phyloP scores from a whole-genome alignment of 2,329 filamentous ascomycete species.

The Cladophialophora bantiana region DNA sequence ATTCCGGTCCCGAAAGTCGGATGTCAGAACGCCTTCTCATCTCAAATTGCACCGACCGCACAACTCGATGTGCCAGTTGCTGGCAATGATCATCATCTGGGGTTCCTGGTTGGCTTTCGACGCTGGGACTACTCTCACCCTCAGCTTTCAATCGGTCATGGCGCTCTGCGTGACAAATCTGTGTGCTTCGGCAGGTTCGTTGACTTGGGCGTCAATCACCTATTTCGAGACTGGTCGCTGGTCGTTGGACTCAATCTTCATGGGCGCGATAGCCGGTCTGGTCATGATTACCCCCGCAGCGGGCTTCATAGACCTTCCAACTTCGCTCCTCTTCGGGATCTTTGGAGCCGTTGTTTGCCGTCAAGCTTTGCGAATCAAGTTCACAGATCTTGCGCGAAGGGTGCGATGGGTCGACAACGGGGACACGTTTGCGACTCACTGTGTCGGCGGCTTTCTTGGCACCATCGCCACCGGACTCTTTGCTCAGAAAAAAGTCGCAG shows the following conservation, averaged over 20 bases:
- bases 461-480: constrained; percentile 61
- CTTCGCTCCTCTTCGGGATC: constrained; percentile 58
- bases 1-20: constrained; percentile 55
- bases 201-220: constrained; percentile 57
- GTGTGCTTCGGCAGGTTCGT: constrained; percentile 55
- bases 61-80: constrained; percentile 57
- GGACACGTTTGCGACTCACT: constrained; percentile 64
- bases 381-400: constrained; percentile 55
- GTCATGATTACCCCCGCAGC: constrained; percentile 62
- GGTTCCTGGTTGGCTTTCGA: constrained; percentile 61
- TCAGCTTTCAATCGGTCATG: constrained; percentile 61
- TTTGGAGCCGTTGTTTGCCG: constrained; percentile 57
- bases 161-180: constrained; percentile 59
- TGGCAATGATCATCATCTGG: constrained; percentile 60
- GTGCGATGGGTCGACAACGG: constrained; percentile 63
- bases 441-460: constrained; percentile 59
- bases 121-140: constrained; percentile 56
- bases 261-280: constrained; percentile 61
- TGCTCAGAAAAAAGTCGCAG: constrained; percentile 59
- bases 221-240: constrained; percentile 54
- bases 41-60: constrained; percentile 57
- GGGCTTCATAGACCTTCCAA: constrained; percentile 58
- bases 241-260: constrained; percentile 60
- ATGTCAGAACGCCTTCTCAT: constrained; percentile 52
- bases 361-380: constrained; percentile 62